These are phyloP conservation scores for Jacaranda mimosifolia DNA, from an alignment of 257 asterid species.

Conservation along the genomic window DNA sequence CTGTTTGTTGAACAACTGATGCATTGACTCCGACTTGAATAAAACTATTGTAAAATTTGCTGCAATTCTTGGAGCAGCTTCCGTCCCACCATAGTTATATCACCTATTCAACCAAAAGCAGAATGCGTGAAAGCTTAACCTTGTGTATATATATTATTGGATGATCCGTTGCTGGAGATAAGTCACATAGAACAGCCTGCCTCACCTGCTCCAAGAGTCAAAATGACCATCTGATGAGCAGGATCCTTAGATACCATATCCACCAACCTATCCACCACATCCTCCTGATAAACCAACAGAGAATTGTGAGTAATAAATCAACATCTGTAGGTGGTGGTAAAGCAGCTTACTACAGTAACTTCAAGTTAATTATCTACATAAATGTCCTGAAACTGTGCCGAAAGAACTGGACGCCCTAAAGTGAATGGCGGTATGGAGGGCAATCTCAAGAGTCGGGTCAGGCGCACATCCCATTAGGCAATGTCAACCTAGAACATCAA, in stretches of 20 bases:
- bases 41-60: conserved; percentile 5
- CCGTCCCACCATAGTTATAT: conserved; percentile 46
- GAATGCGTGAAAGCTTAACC: neutral
- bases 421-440: neutral
- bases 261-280: conserved; percentile 44
- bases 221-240: conserved; percentile 37
- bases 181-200: neutral
- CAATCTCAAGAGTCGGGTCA: neutral
- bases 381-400: too few relatives aligned
- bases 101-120: conserved; percentile 40
- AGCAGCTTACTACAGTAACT: too few relatives aligned
- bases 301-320: neutral
- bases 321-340: too few relatives aligned
- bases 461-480: too few relatives aligned
- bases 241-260: conserved; percentile 34
- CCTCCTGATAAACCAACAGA: conserved; percentile 32
- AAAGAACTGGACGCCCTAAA: too few relatives aligned
- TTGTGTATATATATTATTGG: neutral
- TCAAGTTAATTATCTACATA: too few relatives aligned
- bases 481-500: too few relatives aligned
- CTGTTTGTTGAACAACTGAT: too few relatives aligned
- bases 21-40: too few relatives aligned
- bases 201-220: conserved; percentile 53
- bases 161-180: neutral
- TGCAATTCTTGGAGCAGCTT: conserved; percentile 41